Evolutionary conservation across 2,329 filamentous ascomycete genomes (phyloP).

Genomic region (Purpureocillium lavendulum): DNA sequence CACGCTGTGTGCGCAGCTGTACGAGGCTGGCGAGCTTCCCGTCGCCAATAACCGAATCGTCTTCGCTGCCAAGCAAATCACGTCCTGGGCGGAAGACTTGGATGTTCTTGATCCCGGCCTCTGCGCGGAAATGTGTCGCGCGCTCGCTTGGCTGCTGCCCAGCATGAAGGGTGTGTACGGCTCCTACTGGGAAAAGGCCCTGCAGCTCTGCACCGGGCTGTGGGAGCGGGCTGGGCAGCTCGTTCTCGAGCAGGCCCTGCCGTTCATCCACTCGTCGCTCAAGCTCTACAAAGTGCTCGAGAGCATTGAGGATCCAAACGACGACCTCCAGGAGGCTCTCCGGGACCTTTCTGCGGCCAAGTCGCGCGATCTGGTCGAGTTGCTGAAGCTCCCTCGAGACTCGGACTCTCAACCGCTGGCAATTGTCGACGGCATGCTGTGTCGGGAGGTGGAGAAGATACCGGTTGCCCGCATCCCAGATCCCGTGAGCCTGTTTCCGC

Average conservation of each 20-base stretch:
- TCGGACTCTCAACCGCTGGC: slow-evolving; percentile 55
- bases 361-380: slow-evolving; percentile 48
- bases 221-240: slow-evolving; percentile 44
- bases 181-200: slow-evolving; percentile 67
- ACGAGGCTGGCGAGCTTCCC: slow-evolving; percentile 42
- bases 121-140: slow-evolving; percentile 45
- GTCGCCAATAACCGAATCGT: slow-evolving; percentile 63
- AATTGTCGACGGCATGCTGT: slow-evolving; percentile 68
- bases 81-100: slow-evolving; percentile 56
- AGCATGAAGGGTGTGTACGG: slow-evolving; percentile 78
- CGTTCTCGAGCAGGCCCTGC: slow-evolving; percentile 39
- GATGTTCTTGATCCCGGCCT: slow-evolving; percentile 34
- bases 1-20: slow-evolving; percentile 43
- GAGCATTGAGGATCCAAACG: slow-evolving; percentile 64
- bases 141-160: slow-evolving; percentile 56
- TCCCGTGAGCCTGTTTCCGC: slow-evolving; percentile 60
- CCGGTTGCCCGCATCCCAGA: slow-evolving; percentile 54
- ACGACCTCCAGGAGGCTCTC: slow-evolving; percentile 74
- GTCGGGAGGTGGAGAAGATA: slow-evolving; percentile 58
- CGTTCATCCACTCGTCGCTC: slow-evolving; percentile 63
- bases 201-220: slow-evolving; percentile 49
- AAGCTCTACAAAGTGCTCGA: slow-evolving; percentile 60
- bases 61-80: slow-evolving; percentile 73
- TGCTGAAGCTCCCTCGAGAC: slow-evolving; percentile 48
- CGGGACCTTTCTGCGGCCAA: slow-evolving; percentile 49